Evolutionary conservation across 2,329 filamentous ascomycete genomes (phyloP), one percentile per base, ranked within the genome.

Genomic region (Cordyceps tenuipes): DNA sequence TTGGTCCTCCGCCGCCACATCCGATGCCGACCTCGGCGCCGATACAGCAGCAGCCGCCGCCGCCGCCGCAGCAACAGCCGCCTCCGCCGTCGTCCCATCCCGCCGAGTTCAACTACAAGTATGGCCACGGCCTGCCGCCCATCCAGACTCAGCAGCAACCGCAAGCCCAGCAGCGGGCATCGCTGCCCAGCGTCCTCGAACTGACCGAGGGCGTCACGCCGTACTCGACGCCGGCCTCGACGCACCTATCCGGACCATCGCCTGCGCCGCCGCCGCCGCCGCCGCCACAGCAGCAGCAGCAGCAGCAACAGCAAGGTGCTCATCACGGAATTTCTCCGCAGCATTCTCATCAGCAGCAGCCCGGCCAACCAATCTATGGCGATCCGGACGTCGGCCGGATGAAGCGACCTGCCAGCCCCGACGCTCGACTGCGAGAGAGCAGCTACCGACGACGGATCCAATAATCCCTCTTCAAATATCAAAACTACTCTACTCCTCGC

Each of bases 171-270:
- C 71, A 72, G n/a, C 72, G 72, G 6, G 78, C 75, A 0, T 74
- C 81, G 63, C 73, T 87, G n/a, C 84, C 84, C 1, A 79, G 83
- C 55, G 76, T 87, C 17, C 79, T 81, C 41, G 84, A 87, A 68
- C 76, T 87, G 65, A 87, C 84, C 2, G 86, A 83, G 0, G 84
- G 84, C 13, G 75, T 85, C 36, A 84, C 80, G 63, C 81, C 82
- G 0, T 86, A 86, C 68, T 81, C 74, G 64, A 81, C 80, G n/a
- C 80, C 81, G 5, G 63, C 66, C 2, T 64, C 67, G 46, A 31
- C 12, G 9, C 54, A 55, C 44, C 5, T 39, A 19, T 12, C 49
- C 9, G 43, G 23, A 31, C 44, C 60, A 12, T 43, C 55, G n/a
- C 47, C 53, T 21, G 49, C 39, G 36, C 29, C 29, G 29, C 29